Evolutionary conservation across 2,329 filamentous ascomycete species (phyloP), one percentile per base, ranked within the genome.

Genomic region (Coniella lustricola): DNA sequence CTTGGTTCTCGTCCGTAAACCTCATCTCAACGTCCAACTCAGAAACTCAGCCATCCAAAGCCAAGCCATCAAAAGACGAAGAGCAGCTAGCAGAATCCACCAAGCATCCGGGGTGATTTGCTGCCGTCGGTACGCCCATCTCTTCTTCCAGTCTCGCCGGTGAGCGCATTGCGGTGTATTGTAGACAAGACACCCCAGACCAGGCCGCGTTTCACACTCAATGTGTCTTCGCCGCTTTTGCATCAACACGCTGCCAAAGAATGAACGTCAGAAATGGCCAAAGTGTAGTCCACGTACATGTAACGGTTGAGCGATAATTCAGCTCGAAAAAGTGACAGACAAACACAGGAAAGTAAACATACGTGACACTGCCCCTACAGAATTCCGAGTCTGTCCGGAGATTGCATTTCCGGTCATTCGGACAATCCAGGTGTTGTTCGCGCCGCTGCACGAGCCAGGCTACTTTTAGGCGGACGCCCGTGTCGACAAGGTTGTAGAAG

Each of bases 361-460:
- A 81, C 78, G 69, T 70, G 0, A 82, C 74, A 48, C 74, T 81
- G 2, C 79, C 78, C 33, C 77, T 66, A 56, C 79, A 83, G 63
- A 83, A 84, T 22, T 71, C 67, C 40, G 77, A 59, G 56, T 83
- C 80, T 52, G 75, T 82, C 3, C 77, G 71, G 25, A 83, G 59
- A 53, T 81, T 78, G 52, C 79, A 83, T 12, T 70, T 65, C 46
- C 65, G 64, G 53, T 79, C 69, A 48, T 78, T 80, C 4, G 82
- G 84, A 56, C 82, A 84, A 55, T 85, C 77, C 8, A 87, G 73
- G 50, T 84, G 79, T 32, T 81, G 68, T 39, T 68, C 74, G 16
- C 81, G 74, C 12, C 84, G 75, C 56, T 84, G 73, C 50, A 87
- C 70, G 4, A 87, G 70, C 84, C 84, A 88, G 49, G 77, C 75